These are phyloP conservation scores for Stenocarpella maydis DNA, from an alignment of 2,329 filamentous ascomycete species.

Conservation along the genomic window DNA sequence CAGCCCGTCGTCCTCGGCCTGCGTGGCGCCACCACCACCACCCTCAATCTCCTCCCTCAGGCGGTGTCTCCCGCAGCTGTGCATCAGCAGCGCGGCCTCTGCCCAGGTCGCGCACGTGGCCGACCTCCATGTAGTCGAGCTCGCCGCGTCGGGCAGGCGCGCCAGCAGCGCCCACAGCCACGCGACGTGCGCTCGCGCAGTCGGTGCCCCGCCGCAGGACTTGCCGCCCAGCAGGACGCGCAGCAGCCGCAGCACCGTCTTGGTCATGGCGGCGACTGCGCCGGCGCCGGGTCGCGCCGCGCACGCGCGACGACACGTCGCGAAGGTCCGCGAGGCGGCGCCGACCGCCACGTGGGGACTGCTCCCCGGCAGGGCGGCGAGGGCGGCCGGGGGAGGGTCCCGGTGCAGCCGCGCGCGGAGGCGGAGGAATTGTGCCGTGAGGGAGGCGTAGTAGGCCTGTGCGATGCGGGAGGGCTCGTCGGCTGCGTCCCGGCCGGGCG, in stretches of 20 bases:
- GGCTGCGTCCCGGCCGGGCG: constrained; percentile 41
- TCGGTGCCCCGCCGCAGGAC: constrained; percentile 63
- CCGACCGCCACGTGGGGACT: constrained; percentile 58
- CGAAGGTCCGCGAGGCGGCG: constrained; percentile 57
- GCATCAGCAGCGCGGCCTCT: constrained; percentile 73
- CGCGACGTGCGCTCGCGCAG: constrained; percentile 74
- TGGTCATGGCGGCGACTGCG: constrained; percentile 72
- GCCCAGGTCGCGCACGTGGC: constrained; percentile 79
- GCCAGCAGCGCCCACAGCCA: constrained; percentile 90
- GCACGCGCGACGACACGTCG: constrained; percentile 60
- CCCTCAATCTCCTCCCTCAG: constrained; percentile 52
- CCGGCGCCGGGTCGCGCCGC: constrained; percentile 64
- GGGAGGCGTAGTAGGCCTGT: constrained; percentile 71
- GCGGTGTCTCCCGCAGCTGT: constrained; percentile 62
- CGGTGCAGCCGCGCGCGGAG: constrained; percentile 70
- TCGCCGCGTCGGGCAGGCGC: constrained; percentile 77
- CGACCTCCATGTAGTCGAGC: constrained; percentile 78
- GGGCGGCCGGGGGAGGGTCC: constrained; percentile 59
- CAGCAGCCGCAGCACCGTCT: constrained; percentile 72
- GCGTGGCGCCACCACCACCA: constrained; percentile 47
- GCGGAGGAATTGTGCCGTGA: constrained; percentile 70
- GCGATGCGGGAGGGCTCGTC: constrained; percentile 55
- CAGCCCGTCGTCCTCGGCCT: constrained; percentile 52
- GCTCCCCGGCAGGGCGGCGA: constrained; percentile 55
- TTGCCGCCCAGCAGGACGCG: constrained; percentile 71